Conservation (phyloP, 208 protist species). For the Strigomonas culicis region DNA sequence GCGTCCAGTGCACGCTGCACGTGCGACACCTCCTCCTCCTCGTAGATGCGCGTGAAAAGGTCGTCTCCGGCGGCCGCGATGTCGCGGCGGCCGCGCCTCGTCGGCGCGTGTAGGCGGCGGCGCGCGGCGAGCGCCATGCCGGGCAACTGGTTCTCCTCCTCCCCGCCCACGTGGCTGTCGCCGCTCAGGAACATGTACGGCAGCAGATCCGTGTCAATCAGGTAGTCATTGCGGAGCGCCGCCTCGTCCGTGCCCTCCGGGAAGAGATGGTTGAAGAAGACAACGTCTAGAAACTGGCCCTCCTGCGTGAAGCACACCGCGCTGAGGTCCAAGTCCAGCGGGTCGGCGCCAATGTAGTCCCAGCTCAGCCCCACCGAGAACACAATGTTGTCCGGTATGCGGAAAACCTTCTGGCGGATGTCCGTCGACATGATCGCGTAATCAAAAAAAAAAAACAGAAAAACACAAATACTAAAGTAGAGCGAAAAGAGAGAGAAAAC, state of each 20-base stretch:
- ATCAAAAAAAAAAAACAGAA: slow-evolving; percentile 6
- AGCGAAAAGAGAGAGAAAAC: slow-evolving; percentile 11
- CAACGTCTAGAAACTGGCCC: slow-evolving; percentile 68
- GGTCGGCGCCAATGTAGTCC: slow-evolving; percentile 72
- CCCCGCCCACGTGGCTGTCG: slow-evolving; percentile 74
- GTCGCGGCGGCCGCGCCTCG: slow-evolving; percentile 16
- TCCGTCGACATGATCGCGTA: slow-evolving; percentile 35
- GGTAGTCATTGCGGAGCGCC: slow-evolving; percentile 30
- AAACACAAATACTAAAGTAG: slow-evolving; percentile 5
- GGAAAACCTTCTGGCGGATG: slow-evolving; percentile 81
- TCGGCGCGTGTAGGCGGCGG: slow-evolving; percentile 26
- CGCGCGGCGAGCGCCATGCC: slow-evolving; percentile 44
- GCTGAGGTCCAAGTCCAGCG: slow-evolving; percentile 78
- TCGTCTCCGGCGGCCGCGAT: slow-evolving; percentile 28
- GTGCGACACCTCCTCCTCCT: slow-evolving; percentile 52
- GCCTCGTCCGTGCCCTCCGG: slow-evolving; percentile 48
- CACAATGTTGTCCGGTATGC: slow-evolving; percentile 57
- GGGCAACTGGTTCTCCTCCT: slow-evolving; percentile 73
- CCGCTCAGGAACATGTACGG: slow-evolving; percentile 85
- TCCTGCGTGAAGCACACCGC: slow-evolving; percentile 74
- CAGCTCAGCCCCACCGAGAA: slow-evolving; percentile 72
- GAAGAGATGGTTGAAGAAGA: slow-evolving; percentile 87
- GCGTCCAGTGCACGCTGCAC: slow-evolving; percentile 49
- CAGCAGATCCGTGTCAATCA: slow-evolving; percentile 44
- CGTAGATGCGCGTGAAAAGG: slow-evolving; percentile 68